phyloP scores from a whole-genome alignment of 2,329 filamentous ascomycete species.

The Xylaria sp. region DNA sequence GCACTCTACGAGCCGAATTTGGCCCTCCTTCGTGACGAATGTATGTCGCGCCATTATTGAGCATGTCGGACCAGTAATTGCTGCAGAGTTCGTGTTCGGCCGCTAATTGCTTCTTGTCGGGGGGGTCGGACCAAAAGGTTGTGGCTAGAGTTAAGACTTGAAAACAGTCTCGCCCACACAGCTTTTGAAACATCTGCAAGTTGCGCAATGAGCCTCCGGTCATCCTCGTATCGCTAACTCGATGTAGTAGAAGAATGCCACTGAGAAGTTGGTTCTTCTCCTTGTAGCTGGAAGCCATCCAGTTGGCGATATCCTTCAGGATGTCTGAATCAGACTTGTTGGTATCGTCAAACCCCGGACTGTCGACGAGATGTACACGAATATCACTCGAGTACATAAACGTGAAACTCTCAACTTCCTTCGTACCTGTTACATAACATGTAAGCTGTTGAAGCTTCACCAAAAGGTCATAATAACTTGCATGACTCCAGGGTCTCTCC shows the following conservation, averaged over 20 bases:
- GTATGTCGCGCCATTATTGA: background rate
- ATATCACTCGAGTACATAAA: background rate
- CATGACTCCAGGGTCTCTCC: background rate
- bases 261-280: background rate
- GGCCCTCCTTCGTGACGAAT: background rate
- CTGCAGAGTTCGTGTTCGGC: background rate
- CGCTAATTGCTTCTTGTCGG: background rate
- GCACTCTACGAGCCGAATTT: background rate
- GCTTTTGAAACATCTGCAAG: background rate
- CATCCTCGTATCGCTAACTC: background rate
- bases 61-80: background rate
- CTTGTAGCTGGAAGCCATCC: constrained; percentile 3
- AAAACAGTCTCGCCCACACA: background rate
- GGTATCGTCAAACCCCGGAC: background rate
- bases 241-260: background rate
- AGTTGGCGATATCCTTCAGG: background rate
- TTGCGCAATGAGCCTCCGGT: background rate
- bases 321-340: background rate
- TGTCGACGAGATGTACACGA: background rate
- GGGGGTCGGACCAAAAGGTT: background rate
- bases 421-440: background rate
- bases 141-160: background rate
- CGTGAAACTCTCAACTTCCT: background rate
- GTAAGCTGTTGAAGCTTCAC: background rate
- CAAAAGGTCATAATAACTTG: background rate